These are phyloP conservation scores for Cercospora sesami DNA, from an alignment of 2,329 filamentous ascomycete species.

Conservation along the genomic window DNA sequence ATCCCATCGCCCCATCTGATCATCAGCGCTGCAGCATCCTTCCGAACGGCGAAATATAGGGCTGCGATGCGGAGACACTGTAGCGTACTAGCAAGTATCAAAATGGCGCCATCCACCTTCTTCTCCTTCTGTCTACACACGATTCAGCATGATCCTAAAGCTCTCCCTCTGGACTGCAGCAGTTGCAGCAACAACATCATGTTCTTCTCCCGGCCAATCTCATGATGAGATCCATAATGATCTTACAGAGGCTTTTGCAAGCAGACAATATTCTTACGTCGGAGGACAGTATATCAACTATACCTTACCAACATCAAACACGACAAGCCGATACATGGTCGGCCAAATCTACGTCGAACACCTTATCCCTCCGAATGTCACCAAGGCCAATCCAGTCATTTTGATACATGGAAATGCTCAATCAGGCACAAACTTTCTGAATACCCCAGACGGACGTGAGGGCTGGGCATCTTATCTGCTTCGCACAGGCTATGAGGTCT, in stretches of 20 bases:
- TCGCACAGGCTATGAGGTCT: constrained; percentile 48
- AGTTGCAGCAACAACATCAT: not conserved
- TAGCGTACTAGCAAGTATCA: not conserved
- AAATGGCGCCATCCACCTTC: not conserved
- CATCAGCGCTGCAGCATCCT: not conserved
- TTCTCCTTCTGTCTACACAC: not conserved
- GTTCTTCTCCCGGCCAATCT: not conserved
- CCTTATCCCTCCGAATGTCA: constrained; percentile 35
- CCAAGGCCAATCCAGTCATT: constrained; percentile 40
- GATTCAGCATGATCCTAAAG: not conserved
- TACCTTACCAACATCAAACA: constrained; percentile 19
- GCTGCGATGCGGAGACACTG: constrained; percentile 1
- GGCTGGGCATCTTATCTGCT: constrained; percentile 54
- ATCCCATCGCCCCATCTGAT: not conserved
- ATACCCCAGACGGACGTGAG: constrained; percentile 50
- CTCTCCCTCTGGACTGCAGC: not conserved
- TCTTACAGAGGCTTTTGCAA: constrained; percentile 8
- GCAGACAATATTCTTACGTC: constrained; percentile 27
- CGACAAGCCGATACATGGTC: constrained; percentile 24
- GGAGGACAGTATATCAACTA: constrained; percentile 32
- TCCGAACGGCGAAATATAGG: not conserved
- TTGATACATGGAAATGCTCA: constrained; percentile 48
- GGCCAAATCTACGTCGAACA: constrained; percentile 58
- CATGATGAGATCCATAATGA: constrained; percentile 1
- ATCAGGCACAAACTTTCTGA: constrained; percentile 46